phyloP scores from a whole-genome alignment of 805 yeast species.

The Yamadazyma ubonensis region DNA sequence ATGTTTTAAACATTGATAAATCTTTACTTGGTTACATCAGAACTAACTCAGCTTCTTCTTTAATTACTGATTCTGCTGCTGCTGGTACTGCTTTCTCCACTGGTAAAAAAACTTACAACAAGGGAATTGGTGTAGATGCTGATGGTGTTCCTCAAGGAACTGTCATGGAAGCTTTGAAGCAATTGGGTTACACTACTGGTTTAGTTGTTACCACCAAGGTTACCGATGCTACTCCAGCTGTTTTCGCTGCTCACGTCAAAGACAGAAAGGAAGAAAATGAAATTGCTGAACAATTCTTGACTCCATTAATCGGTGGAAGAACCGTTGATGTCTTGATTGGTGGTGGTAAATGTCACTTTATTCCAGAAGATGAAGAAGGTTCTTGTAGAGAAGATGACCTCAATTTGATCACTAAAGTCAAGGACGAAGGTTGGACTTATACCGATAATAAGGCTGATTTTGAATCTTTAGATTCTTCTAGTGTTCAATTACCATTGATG shows the following conservation, averaged over 20 bases:
- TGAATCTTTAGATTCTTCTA: conserved; percentile 51
- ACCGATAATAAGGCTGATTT: conserved; percentile 59
- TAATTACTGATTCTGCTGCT: conserved; percentile 93
- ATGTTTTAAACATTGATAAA: conserved; percentile 62
- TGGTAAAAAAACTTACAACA: conserved; percentile 65
- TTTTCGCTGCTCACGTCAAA: conserved; percentile 78
- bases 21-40: conserved; percentile 79
- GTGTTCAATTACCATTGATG: conserved; percentile 71
- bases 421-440: conserved; percentile 48
- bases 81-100: conserved; percentile 95
- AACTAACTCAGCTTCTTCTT: conserved; percentile 74
- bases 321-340: conserved; percentile 83
- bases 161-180: conserved; percentile 80
- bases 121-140: conserved; percentile 82
- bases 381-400: conserved; percentile 71
- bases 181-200: conserved; percentile 79
- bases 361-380: conserved; percentile 48
- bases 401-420: conserved; percentile 66
- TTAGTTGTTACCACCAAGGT: conserved; percentile 88
- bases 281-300: conserved; percentile 76
- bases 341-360: conserved; percentile 86
- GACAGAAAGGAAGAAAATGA: conserved; percentile 74
- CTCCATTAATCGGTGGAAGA: conserved; percentile 57
- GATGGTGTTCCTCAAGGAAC: conserved; percentile 76
- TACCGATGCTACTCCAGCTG: conserved; percentile 95